Evolutionary conservation across 23 red algal species (phyloP).

Genomic region (Gracilariopsis chorda): DNA sequence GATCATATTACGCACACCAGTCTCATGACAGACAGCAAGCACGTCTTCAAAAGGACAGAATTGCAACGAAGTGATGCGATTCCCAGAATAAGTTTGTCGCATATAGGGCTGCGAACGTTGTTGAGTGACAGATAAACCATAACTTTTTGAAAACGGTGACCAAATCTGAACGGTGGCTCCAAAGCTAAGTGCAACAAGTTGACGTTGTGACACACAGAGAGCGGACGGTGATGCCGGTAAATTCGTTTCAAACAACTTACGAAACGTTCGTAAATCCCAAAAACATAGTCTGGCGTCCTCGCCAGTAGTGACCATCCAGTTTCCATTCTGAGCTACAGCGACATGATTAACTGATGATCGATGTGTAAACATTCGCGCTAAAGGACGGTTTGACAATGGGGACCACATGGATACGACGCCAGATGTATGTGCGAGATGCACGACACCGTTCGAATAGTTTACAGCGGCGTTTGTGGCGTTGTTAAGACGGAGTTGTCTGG

Average conservation of each 20-base stretch:
- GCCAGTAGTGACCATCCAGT: conserved; percentile 74
- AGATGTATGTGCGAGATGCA: conserved; percentile 68
- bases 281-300: conserved; percentile 39
- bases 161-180: conserved; percentile 63
- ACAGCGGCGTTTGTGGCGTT: conserved; percentile 5
- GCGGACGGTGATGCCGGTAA: not conserved
- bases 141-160: not conserved
- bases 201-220: conserved; percentile 56
- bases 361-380: conserved; percentile 83
- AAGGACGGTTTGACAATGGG: conserved; percentile 45
- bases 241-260: not conserved
- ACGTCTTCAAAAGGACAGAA: conserved; percentile 98
- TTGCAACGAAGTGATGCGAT: conserved; percentile 15
- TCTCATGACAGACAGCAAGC: conserved; percentile 74
- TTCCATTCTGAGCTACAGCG: conserved; percentile 57
- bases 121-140: not conserved
- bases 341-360: conserved; percentile 65
- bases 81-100: conserved; percentile 50
- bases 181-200: conserved; percentile 54
- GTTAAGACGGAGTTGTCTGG: not conserved
- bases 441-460: conserved; percentile 63
- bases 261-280: conserved; percentile 86
- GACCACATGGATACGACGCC: conserved; percentile 91
- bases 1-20: conserved; percentile 73
- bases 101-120: conserved; percentile 49